Evolutionary conservation across 345 rosid genomes (phyloP), one percentile per base, ranked within the genome.

Genomic region (Viola odorata): DNA sequence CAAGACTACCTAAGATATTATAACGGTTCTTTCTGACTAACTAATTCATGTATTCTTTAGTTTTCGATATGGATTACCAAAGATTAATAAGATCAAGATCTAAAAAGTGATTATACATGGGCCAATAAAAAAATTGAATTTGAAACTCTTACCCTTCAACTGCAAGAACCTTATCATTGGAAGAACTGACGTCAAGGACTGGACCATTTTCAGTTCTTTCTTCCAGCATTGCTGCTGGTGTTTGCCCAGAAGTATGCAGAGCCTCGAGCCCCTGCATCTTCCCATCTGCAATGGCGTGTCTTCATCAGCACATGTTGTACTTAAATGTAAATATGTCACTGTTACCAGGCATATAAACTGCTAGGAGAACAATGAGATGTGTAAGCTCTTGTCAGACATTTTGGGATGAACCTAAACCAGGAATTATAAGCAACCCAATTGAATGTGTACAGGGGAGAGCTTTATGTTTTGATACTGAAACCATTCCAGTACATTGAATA

Each of bases 211-310:
- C 74, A 51, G 73, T 71, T 60, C 58, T 75, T 70, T 69, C 89
- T 66, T 67, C 47, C 4, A 68, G 79, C 54, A 66, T 48, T 32
- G 62, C 68, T 48, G 68, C 65, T 17, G 81, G 77, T 75, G 63
- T 77, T 61, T 74, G 72, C 12, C 62, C 61, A 56, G 76, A 56
- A 67, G 69, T 66, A 38, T 71, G 68, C 58, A 61, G 68, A 72
- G 68, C 64, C 74, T 67, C 77, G 40, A 80, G 63, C 69, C 59
- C 69, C 76, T 67, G 70, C 60, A 63, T 69, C 82, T 56, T 74
- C 75, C 73, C 74, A 76, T 81, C 85, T 85, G 85, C 82, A 68
- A 74, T 58, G 41, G 68, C 61, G 67, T 63, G 50, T 69, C 50
- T 68, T 67, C 48, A 57, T 82, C 42, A 81, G 76, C 68, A 55